Conservation (phyloP, 441 rosid species). For the Pelargonium cotyledonis region DNA sequence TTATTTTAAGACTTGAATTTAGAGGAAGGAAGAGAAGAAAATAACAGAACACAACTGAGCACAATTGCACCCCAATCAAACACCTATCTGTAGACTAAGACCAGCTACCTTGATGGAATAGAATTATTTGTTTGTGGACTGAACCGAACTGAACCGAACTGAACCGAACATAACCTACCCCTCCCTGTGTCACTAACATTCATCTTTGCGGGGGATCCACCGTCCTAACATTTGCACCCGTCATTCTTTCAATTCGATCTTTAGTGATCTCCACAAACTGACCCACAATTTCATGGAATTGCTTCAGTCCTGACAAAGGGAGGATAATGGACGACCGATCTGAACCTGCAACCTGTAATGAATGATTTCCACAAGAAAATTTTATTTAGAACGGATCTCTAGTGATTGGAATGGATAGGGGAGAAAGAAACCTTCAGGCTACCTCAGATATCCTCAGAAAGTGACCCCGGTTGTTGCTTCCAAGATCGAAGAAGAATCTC, state of each 20-base stretch:
- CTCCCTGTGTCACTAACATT: too few species aligned
- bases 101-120: too few species aligned
- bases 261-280: conserved; percentile 94
- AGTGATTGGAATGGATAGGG: too few species aligned
- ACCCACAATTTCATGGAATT: conserved; percentile 83
- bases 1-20: conserved; percentile 46
- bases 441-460: conserved; percentile 95
- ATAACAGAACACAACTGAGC: conserved; percentile 25
- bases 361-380: too few species aligned
- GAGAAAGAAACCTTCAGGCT: conserved; percentile 10
- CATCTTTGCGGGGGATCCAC: conserved; percentile 90
- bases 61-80: neutral
- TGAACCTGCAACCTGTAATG: conserved; percentile 79
- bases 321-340: conserved; percentile 93
- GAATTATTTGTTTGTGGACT: too few species aligned
- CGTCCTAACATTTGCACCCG: conserved; percentile 77
- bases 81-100: conserved; percentile 13
- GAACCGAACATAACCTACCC: too few species aligned
- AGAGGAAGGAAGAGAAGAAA: conserved; percentile 17
- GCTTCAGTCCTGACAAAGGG: conserved; percentile 85
- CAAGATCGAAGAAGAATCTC: conserved; percentile 98
- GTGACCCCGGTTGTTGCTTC: conserved; percentile 93
- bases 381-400: too few species aligned
- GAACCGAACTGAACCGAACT: too few species aligned
- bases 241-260: conserved; percentile 80